Base-by-base conservation (phyloP, 192 early-diverging fungal species). In the Podila verticillata region DNA sequence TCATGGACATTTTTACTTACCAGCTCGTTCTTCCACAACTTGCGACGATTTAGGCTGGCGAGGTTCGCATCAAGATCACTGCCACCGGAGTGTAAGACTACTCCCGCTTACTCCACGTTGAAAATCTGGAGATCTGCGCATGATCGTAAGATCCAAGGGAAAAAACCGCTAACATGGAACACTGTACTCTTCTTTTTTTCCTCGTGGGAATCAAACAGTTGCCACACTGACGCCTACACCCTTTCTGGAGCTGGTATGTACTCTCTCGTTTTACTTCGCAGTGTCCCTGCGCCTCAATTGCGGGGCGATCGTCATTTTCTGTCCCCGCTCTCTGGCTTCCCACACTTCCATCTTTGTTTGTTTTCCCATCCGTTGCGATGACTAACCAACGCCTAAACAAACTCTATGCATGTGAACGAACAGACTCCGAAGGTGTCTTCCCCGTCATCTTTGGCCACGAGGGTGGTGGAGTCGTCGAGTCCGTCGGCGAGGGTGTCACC, bases 141-240 rank as follows among this genome's bases (percentile, higher is more conserved):
- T 13, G 29, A n/a, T 9, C 20, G 8, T 17, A 15, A 28, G 26
- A 2, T 15, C 2, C 7, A 8, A 13, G 29, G n/a, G 19, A 61
- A 61, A 24, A 62, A 54, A 57, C 6, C 26, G 47, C 35, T 29
- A 29, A 44, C 39, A 0, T 44, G 13, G 13, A 15, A 15, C 39
- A 44, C 13, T 44, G 39, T 17, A 44, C 39, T 44, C 39, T 44
- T 44, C 17, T 15, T 44, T 44, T 15, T 44, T 3, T 44, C 39
- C 39, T 44, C 39, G 39, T 44, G 39, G 39, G 39, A 44, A 44
- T 17, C 39, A 7, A 22, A 19, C 51, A 88, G 89, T 48, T 94
- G 96, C 87, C 96, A 99, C 84, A 98, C 97, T 17, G 98, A 99
- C 80, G 92, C 91, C n/a, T 99, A 96, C 85, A 98, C 96, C 22